These are phyloP conservation scores for Anisodus acutangulus DNA, from an alignment of 257 asterid species.

Conservation along the genomic window DNA sequence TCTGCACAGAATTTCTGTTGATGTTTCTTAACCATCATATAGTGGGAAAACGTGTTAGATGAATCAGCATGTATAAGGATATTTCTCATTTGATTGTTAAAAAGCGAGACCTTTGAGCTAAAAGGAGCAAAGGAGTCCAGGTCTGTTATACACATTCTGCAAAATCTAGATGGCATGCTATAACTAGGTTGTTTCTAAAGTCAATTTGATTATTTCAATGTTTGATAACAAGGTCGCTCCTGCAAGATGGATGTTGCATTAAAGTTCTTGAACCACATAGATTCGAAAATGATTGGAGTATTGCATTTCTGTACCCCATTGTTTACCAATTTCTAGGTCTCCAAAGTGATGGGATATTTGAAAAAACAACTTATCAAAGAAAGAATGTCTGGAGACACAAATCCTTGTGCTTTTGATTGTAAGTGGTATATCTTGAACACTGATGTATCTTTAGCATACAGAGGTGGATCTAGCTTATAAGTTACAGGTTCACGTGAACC, in stretches of 20 bases:
- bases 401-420: neutral
- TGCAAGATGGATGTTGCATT: neutral
- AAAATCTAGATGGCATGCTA: neutral
- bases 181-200: too few species aligned
- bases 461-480: neutral
- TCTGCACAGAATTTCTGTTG: too few species aligned
- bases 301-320: neutral
- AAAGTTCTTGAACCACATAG: neutral
- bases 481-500: neutral
- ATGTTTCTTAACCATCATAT: too few species aligned
- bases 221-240: neutral
- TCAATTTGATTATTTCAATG: neutral
- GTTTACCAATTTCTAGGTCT: neutral
- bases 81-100: too few species aligned
- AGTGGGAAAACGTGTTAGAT: too few species aligned
- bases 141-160: neutral
- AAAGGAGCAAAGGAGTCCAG: too few species aligned
- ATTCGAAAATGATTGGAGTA: neutral
- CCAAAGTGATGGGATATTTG: neutral
- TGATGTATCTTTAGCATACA: too few species aligned
- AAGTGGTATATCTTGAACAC: neutral
- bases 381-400: neutral
- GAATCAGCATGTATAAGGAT: too few species aligned
- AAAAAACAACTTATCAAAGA: neutral
- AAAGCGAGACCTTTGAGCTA: neutral